Conservation (phyloP, 345 rosid species). For the Dipteronia sinensis region DNA sequence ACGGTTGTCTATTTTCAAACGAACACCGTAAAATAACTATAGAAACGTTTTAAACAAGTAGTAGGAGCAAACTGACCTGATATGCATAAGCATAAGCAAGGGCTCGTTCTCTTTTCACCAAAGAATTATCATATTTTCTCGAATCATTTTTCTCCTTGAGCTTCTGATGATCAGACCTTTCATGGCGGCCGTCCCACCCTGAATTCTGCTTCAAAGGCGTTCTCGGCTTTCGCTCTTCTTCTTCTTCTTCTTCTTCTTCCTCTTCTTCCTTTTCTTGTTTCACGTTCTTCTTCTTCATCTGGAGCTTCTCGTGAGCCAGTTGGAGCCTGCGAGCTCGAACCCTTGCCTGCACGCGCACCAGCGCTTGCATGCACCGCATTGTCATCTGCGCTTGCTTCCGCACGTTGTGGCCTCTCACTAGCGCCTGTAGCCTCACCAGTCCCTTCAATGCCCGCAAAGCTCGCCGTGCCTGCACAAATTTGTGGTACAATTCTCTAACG, state of each 20-base stretch:
- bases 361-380: conserved; percentile 97
- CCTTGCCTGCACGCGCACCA: conserved; percentile 91
- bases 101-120: conserved; percentile 77
- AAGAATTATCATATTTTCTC: conserved; percentile 52
- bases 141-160: conserved; percentile 41
- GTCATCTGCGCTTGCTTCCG: conserved; percentile 97
- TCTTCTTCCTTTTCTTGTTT: conserved; percentile 26
- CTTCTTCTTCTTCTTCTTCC: conserved; percentile 15
- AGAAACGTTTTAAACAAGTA: too few relatives aligned
- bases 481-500: too few relatives aligned
- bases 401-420: conserved; percentile 93
- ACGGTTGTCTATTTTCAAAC: too few relatives aligned
- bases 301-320: conserved; percentile 54
- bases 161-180: conserved; percentile 32
- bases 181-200: conserved; percentile 46
- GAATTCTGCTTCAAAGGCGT: conserved; percentile 36
- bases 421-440: conserved; percentile 88
- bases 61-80: conserved; percentile 48
- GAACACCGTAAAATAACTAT: too few relatives aligned
- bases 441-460: conserved; percentile 94
- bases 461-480: conserved; percentile 66
- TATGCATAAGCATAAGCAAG: conserved; percentile 92
- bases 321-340: conserved; percentile 82
- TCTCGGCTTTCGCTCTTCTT: conserved; percentile 30
- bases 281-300: conserved; percentile 35